A percentile compares a stretch with the other conserved stretches of the same genome.
Evolutionary conservation across 2,329 filamentous ascomycete genomes (phyloP).

Genomic region (Xylariomycetidae sp.): DNA sequence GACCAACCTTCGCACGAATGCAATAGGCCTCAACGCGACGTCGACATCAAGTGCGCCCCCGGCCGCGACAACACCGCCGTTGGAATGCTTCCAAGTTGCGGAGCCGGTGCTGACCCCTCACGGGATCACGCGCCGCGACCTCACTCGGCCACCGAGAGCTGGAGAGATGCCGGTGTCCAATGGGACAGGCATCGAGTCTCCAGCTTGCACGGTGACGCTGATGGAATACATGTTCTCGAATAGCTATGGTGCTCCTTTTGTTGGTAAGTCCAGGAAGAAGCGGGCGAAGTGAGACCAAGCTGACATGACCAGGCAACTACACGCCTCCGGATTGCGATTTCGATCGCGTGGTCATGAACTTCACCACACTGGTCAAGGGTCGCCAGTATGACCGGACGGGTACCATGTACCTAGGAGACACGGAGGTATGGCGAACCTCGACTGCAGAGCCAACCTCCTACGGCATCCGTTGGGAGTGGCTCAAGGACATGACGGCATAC

Average conservation of each 20-base stretch:
- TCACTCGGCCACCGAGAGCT: constrained; percentile 22
- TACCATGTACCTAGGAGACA: constrained; percentile 68
- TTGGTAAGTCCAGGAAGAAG: constrained; percentile 44
- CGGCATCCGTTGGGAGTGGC: constrained; percentile 70
- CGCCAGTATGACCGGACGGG: constrained; percentile 73
- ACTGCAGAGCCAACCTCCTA: constrained; percentile 67
- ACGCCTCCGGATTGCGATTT: constrained; percentile 63
- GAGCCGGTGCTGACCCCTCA: constrained; percentile 54
- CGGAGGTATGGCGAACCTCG: constrained; percentile 76
- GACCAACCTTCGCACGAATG: constrained; percentile 15
- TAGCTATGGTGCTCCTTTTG: constrained; percentile 68
- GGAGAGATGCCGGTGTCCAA: constrained; percentile 11
- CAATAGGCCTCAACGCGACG: constrained; percentile 2
- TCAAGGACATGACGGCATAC: constrained; percentile 73
- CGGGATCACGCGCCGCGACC: constrained; percentile 32
- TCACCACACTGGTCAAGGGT: constrained; percentile 66
- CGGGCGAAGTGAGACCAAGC: constrained; percentile 1
- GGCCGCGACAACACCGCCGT: constrained; percentile 14
- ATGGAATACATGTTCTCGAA: constrained; percentile 66
- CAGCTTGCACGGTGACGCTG: constrained; percentile 48
- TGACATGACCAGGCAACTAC: constrained; percentile 48
- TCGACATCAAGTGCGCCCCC: constrained; percentile 8
- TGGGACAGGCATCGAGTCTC: constrained; percentile 17
- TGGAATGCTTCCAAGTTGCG: constrained; percentile 65
- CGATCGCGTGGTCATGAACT: constrained; percentile 68